Evolutionary conservation across 1,284 basidiomycete genomes (phyloP), one percentile per base, ranked within the genome.

Genomic region (Tylopilus sp.): DNA sequence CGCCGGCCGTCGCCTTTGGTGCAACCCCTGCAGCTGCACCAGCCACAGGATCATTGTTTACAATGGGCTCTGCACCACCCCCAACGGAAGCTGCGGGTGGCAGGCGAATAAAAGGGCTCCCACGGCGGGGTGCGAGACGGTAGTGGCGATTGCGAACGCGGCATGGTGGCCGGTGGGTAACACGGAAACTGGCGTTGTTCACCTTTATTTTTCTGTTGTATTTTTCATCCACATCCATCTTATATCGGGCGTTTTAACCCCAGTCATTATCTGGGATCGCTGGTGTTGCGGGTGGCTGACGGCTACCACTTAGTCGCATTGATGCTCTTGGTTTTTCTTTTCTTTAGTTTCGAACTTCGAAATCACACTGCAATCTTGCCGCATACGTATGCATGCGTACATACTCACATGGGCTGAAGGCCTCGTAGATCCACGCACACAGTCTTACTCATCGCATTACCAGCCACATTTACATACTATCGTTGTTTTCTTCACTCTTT

Each of bases 101-200:
- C 19, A 81, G 89, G 53, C 81, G 81, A 61, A 84, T 89, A 51
- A 87, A 86, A 78, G 87, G 84, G 61, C 77, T 90, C 65, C 89
- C 89, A 33, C 85, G 75, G 58, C 79, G 76, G 7, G 77, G 78
- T 44, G 71, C 24, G 55, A 78, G 76, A 65, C 77, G 76, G 55
- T 67, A 54, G 75, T 44, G 55, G 26, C 55, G 56, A 62, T 58
- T 41, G 33, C 56, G 41, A 64, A 57, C 47, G 24, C 58, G 70
- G 63, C 56, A 59, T 57, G 65, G 72, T 66, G 70, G 63, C 54
- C 19, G 38, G 61, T 62, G 65, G 67, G 59, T 61, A 61, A 73
- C 47, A 24, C 58, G 32, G 62, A 39, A 60, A 49, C 62, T 62
- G 9, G 33, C 39, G 47, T 56, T 63, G 49, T 57, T 62, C 53